Conservation (phyloP, 176 grass and related monocot genomes). For the Stipa capillata region DNA sequence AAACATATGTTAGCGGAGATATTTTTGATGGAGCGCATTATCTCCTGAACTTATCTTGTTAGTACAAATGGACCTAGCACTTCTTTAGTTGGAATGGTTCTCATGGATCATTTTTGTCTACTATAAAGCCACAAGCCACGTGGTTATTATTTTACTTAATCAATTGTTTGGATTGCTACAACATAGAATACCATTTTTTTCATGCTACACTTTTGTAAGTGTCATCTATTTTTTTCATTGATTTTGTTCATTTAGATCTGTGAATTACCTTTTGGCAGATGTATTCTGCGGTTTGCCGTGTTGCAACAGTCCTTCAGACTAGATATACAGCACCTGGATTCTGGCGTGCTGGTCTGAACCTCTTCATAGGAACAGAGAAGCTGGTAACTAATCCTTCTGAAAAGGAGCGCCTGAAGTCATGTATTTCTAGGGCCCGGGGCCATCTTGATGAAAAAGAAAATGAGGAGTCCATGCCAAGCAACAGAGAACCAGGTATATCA, state of each 20-base stretch:
- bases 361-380: conserved; percentile 64
- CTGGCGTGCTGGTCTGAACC: conserved; percentile 75
- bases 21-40: neutral
- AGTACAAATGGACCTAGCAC: too few species aligned
- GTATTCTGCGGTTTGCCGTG: conserved; percentile 63
- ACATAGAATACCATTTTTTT: neutral
- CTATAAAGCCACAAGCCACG: neutral
- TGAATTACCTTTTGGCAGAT: conserved; percentile 36
- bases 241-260: neutral
- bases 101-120: neutral
- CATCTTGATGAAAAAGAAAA: conserved; percentile 66
- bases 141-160: conserved; percentile 6
- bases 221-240: neutral
- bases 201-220: neutral
- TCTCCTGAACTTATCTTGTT: neutral
- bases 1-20: neutral
- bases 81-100: neutral
- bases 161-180: neutral
- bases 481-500: conserved; percentile 51
- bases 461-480: conserved; percentile 47
- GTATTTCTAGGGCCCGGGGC: conserved; percentile 61
- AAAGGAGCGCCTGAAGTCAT: conserved; percentile 65
- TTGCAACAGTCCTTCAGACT: conserved; percentile 78
- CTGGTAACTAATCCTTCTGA: conserved; percentile 43
- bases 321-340: conserved; percentile 87